Base-by-base conservation (phyloP, 352 stramenopile genomes). In the Globisporangium rhizosaccharum region DNA sequence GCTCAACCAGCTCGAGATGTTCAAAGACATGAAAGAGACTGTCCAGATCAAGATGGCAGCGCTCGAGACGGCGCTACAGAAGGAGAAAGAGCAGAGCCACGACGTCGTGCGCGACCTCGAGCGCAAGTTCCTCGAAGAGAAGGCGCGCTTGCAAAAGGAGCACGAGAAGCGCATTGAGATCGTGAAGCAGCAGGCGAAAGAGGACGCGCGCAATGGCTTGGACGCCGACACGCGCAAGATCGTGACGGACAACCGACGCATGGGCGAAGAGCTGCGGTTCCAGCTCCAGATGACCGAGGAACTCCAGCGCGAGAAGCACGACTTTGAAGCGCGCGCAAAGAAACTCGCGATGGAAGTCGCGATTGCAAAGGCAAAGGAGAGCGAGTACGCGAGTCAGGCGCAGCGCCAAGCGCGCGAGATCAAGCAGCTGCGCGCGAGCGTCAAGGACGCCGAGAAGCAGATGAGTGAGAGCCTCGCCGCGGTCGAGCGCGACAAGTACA, bases 251-350 rank as follows among this genome's bases (percentile, higher is more conserved):
- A 97, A 98, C 66, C 88, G 89, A 20, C 76, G 89, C 49, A 97
- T 98, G 88, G 81, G 75, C 50, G 90, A 97, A 55, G 92, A 98
- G 70, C 71, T 97, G 33, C 81, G 82, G n/a, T 96, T 97, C 57
- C 92, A 97, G 66, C 59, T 93, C 52, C 82, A 94, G 61, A 96
- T 93, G 63, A 96, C 83, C 7, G 84, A 91, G 39, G 91, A 97
- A 64, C 79, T 98, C 1, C 79, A 96, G 53, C 64, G 70, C 11
- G 86, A 97, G 53, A 92, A 94, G 56, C 58, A 78, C 55, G 56
- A 73, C n/a, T 79, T 96, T 20, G 76, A 90, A 56, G 56, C 59
- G 48, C 71, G 76, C 8, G 75, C 71, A 8, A 88, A 83, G 52
- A 73, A 77, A 20, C 72, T 84, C 18, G 69, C 75, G 23, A 65